These are phyloP conservation scores for Neurospora sp. DNA, from an alignment of 495 filamentous ascomycete species.

Conservation along the genomic window DNA sequence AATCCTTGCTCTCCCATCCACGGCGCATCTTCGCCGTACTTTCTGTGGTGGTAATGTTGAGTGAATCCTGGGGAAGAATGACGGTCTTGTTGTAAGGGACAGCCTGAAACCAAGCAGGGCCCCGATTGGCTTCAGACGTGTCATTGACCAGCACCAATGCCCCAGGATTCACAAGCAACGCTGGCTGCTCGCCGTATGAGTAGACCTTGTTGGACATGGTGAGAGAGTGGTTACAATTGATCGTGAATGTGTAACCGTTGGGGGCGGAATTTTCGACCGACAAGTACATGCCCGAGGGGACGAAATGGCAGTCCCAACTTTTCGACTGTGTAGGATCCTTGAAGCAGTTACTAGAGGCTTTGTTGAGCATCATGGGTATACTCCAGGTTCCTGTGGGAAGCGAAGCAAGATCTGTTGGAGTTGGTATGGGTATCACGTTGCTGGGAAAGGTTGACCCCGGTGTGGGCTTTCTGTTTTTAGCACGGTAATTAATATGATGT, in stretches of 20 bases:
- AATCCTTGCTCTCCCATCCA: slow-evolving; percentile 13
- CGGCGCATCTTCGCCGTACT: slow-evolving; percentile 11
- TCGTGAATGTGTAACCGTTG: slow-evolving; percentile 22
- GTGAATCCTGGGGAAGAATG: slow-evolving; percentile 51
- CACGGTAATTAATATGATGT: not conserved
- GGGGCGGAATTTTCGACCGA: slow-evolving; percentile 13
- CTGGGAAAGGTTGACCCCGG: not conserved
- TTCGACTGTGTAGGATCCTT: slow-evolving; percentile 43
- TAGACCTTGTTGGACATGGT: slow-evolving; percentile 29
- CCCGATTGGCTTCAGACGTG: slow-evolving; percentile 44
- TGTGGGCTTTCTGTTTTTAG: not conserved
- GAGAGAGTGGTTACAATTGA: slow-evolving; percentile 27
- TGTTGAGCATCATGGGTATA: slow-evolving; percentile 47
- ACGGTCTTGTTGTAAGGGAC: slow-evolving; percentile 71
- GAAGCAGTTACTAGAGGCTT: slow-evolving; percentile 58
- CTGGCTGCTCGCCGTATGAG: slow-evolving; percentile 67
- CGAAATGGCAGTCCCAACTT: slow-evolving; percentile 59
- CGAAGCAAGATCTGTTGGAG: slow-evolving; percentile 45
- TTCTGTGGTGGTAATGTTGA: slow-evolving; percentile 17
- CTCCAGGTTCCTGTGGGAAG: slow-evolving; percentile 56
- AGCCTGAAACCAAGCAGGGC: slow-evolving; percentile 68
- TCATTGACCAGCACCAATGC: slow-evolving; percentile 56
- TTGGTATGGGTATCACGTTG: slow-evolving; percentile 50
- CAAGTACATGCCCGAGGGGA: slow-evolving; percentile 27
- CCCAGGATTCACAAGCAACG: slow-evolving; percentile 39